Percentiles rank a stretch among this genome's conserved stretches.
phyloP scores from a whole-genome alignment of 139 green algal species.

The Auxenochlorella pyrenoidosa region DNA sequence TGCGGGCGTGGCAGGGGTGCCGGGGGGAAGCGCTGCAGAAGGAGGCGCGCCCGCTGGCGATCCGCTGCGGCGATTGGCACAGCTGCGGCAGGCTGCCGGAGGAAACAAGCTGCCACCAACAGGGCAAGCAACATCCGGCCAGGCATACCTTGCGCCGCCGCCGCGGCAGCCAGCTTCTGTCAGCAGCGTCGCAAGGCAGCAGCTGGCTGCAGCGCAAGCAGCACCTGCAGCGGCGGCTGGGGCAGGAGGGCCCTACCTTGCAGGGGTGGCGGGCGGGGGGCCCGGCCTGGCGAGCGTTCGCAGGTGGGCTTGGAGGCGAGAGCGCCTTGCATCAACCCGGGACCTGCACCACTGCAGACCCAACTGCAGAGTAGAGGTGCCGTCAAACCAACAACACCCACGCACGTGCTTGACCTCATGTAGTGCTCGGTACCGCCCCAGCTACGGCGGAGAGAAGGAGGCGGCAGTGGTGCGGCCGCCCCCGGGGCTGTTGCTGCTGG shows the following conservation, averaged over 20 bases:
- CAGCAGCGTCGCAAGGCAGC: background rate
- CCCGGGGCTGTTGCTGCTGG: background rate
- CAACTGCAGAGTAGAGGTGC: too few species aligned
- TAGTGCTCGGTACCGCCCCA: conserved; percentile 25
- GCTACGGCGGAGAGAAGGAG: background rate
- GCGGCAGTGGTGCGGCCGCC: background rate
- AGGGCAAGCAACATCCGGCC: background rate
- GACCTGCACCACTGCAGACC: too few species aligned
- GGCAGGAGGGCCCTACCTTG: background rate
- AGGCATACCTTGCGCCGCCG: background rate
- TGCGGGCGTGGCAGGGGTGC: background rate
- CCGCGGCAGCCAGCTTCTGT: background rate
- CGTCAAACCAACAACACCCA: too few species aligned
- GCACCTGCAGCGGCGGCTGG: background rate
- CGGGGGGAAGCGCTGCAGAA: background rate
- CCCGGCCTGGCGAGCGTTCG: background rate
- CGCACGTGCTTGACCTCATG: too few species aligned
- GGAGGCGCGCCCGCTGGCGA: background rate
- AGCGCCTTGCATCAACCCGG: too few species aligned
- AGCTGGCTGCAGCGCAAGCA: background rate
- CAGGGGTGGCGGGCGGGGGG: background rate
- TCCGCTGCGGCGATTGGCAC: conserved; percentile 24
- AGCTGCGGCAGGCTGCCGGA: conserved; percentile 25
- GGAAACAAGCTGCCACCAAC: background rate
- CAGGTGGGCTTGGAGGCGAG: too few species aligned